phyloP scores from a whole-genome alignment of 495 filamentous ascomycete species.

The Aspergillus coremiiformis region DNA sequence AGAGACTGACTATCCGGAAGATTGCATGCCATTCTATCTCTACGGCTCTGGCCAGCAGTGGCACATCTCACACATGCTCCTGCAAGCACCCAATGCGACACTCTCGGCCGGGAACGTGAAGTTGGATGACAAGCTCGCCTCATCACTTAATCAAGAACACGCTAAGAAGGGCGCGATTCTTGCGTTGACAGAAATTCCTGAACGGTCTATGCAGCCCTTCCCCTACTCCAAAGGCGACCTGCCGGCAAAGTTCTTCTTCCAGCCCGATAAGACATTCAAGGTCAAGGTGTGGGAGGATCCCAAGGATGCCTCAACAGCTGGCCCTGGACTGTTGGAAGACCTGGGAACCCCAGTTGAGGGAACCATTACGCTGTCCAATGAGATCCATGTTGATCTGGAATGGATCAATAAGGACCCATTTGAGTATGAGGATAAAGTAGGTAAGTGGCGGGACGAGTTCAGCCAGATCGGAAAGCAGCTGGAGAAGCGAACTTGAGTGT shows the following conservation, averaged over 20 bases:
- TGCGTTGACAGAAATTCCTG: conserved; percentile 15
- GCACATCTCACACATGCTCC: conserved; percentile 35
- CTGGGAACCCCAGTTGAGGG: not conserved
- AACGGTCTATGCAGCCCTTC: conserved; percentile 31
- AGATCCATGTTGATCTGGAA: not conserved
- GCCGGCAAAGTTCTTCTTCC: conserved; percentile 27
- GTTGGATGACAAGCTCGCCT: not conserved
- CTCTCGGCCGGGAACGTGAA: not conserved
- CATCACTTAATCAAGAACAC: not conserved
- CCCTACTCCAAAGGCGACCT: conserved; percentile 6
- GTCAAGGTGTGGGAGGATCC: conserved; percentile 27
- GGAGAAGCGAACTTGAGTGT: not conserved
- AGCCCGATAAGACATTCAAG: conserved; percentile 15
- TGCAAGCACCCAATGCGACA: conserved; percentile 8
- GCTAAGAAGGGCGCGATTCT: conserved; percentile 16
- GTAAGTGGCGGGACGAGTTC: not conserved
- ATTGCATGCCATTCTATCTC: conserved; percentile 39
- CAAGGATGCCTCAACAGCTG: conserved; percentile 1
- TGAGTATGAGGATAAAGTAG: not conserved
- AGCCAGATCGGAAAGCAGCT: not conserved
- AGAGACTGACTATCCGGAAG: conserved; percentile 25
- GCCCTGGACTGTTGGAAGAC: not conserved
- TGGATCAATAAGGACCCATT: too few relatives aligned
- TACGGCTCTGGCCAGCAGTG: conserved; percentile 28
- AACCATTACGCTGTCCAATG: not conserved